Percentiles rank a stretch among this genome's conserved stretches.
These are phyloP conservation scores for Yarrowia sp. DNA, from an alignment of 805 yeast species.

Conservation along the genomic window DNA sequence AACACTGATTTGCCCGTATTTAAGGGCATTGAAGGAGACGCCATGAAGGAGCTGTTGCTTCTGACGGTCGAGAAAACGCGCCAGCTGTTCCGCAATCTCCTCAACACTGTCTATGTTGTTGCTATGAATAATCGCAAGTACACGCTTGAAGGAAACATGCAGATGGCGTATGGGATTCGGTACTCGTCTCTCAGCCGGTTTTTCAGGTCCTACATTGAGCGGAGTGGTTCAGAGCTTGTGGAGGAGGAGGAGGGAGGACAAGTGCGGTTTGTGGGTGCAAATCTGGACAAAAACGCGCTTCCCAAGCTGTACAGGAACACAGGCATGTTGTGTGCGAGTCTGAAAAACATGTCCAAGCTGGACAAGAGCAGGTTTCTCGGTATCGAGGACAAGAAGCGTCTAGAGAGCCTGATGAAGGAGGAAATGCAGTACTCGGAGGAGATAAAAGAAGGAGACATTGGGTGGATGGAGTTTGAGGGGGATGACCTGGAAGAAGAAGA, in stretches of 20 bases:
- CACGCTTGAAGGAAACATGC: background rate
- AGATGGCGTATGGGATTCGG: background rate
- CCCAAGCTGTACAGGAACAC: background rate
- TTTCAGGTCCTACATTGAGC: background rate
- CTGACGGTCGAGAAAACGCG: background rate
- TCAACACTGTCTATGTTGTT: background rate
- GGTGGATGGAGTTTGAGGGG: too few relatives aligned
- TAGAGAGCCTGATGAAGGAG: background rate
- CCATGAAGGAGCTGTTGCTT: background rate
- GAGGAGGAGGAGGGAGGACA: background rate
- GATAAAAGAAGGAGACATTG: background rate
- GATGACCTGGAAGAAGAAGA: too few relatives aligned
- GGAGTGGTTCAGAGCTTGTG: conserved; percentile 8
- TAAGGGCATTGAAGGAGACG: conserved; percentile 8
- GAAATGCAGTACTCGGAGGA: background rate
- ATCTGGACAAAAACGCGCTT: background rate
- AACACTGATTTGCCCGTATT: background rate
- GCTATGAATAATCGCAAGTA: too few relatives aligned
- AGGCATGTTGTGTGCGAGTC: background rate
- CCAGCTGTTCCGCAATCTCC: background rate
- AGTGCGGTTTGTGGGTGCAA: background rate
- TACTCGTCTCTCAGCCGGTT: background rate
- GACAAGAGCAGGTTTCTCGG: background rate
- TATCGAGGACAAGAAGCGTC: background rate
- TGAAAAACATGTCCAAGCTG: background rate